A percentile compares a stretch with the other conserved stretches of the same genome.
phyloP scores from a whole-genome alignment of 495 filamentous ascomycete species.

The Penicillium bovifimosum region DNA sequence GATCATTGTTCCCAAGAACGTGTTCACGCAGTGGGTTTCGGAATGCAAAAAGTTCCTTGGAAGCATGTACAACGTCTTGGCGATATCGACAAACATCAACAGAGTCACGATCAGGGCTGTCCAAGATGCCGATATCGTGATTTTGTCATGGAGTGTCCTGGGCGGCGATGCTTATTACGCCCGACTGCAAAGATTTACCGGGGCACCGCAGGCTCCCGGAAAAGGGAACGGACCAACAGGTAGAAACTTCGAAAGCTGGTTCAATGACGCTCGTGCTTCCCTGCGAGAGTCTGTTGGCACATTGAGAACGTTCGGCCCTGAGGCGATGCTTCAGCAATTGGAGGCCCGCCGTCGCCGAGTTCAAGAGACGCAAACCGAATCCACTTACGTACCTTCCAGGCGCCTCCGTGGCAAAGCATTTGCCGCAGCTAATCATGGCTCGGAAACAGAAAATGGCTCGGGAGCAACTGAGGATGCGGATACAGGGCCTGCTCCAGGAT shows the following conservation, averaged over 20 bases:
- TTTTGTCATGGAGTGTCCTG: conserved; percentile 48
- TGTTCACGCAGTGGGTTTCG: conserved; percentile 61
- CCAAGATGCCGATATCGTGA: conserved; percentile 49
- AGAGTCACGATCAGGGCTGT: conserved; percentile 36
- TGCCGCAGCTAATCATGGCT: neutral
- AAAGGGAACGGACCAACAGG: conserved; percentile 25
- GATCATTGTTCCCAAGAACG: conserved; percentile 57
- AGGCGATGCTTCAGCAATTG: conserved; percentile 26
- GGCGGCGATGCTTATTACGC: conserved; percentile 42
- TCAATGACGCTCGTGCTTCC: conserved; percentile 34
- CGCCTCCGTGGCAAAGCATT: conserved; percentile 26
- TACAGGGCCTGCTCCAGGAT: neutral
- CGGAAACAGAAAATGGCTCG: neutral
- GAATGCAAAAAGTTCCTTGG: conserved; percentile 59
- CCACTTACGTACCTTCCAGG: conserved; percentile 28
- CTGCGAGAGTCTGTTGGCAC: conserved; percentile 38
- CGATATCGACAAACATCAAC: conserved; percentile 21
- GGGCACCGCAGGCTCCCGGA: conserved; percentile 36
- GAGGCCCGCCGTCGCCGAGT: conserved; percentile 18
- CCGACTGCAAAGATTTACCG: conserved; percentile 48
- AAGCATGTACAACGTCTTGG: conserved; percentile 33
- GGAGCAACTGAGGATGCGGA: neutral
- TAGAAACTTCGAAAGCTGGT: conserved; percentile 51
- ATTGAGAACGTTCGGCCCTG: conserved; percentile 23
- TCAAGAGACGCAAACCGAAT: conserved; percentile 14